phyloP scores from a whole-genome alignment of 345 rosid species.

The Eutrema heterophyllum region DNA sequence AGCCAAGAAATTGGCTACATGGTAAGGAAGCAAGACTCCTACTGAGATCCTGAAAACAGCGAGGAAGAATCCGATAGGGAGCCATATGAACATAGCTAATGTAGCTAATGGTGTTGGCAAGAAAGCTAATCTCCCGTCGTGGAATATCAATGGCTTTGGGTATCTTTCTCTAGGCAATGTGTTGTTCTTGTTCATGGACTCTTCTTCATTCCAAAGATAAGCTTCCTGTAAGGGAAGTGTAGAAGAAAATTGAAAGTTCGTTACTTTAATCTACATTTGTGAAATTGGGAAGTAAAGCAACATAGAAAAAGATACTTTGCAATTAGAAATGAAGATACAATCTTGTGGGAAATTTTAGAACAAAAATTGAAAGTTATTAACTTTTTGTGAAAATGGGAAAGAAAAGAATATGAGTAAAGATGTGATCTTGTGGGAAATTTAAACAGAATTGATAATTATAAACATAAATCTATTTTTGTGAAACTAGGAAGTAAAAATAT shows the following conservation, averaged over 20 bases:
- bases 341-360: not conserved
- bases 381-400: not conserved
- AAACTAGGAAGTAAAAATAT: not conserved
- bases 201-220: conserved; percentile 60
- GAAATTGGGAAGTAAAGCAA: not conserved
- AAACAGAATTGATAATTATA: not conserved
- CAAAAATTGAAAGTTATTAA: not conserved
- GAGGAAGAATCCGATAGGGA: conserved; percentile 63
- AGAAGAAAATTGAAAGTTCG: not conserved
- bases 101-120: conserved; percentile 81
- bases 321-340: not conserved
- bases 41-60: conserved; percentile 55
- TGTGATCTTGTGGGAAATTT: not conserved
- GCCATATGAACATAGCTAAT: conserved; percentile 66
- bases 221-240: conserved; percentile 46
- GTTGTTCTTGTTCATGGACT: conserved; percentile 24
- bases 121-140: conserved; percentile 97
- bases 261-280: not conserved
- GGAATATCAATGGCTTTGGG: conserved; percentile 86
- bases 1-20: conserved; percentile 39
- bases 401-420: not conserved
- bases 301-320: not conserved
- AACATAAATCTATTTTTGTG: not conserved
- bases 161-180: conserved; percentile 65
- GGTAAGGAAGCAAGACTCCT: conserved; percentile 65